These are phyloP conservation scores for Arachis monticola DNA, from an alignment of 331 rosid genomes.

Conservation along the genomic window DNA sequence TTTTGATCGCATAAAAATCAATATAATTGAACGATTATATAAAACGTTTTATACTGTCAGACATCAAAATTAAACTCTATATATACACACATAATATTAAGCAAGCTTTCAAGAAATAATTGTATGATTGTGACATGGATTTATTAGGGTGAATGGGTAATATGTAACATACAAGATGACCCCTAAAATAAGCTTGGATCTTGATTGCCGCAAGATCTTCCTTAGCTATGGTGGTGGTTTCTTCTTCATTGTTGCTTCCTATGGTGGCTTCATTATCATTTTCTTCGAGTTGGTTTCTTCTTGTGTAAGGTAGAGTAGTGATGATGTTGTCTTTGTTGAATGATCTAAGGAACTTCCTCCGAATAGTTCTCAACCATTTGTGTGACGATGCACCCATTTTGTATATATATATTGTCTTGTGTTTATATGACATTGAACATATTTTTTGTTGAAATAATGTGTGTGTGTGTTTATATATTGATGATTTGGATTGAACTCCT, in stretches of 20 bases:
- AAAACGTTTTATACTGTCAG: too few relatives aligned
- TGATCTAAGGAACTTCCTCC: slow-evolving; percentile 50
- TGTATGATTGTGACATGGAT: too few relatives aligned
- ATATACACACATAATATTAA: too few relatives aligned
- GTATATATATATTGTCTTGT: neutral
- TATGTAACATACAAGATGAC: slow-evolving; percentile 67
- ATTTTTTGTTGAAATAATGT: slow-evolving; percentile 2
- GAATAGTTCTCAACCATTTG: slow-evolving; percentile 58
- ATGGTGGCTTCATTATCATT: neutral
- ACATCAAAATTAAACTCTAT: too few relatives aligned
- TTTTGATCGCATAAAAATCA: too few relatives aligned
- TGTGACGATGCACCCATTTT: slow-evolving; percentile 49
- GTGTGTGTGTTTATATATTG: neutral
- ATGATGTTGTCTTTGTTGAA: slow-evolving; percentile 40
- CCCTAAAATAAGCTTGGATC: slow-evolving; percentile 85
- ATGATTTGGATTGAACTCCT: slow-evolving; percentile 3
- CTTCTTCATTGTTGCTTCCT: slow-evolving; percentile 1
- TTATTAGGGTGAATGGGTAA: too few relatives aligned
- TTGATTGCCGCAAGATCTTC: slow-evolving; percentile 62
- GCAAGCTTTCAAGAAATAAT: neutral
- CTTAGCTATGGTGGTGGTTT: slow-evolving; percentile 15
- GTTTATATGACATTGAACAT: slow-evolving; percentile 5
- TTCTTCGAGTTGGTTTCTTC: slow-evolving; percentile 42
- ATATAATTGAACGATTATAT: too few relatives aligned
- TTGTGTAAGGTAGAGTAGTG: slow-evolving; percentile 39